Percentiles rank a stretch among this genome's conserved stretches.
Conservation (phyloP, 2,329 filamentous ascomycete species). For the Verticillium albo-atrum region DNA sequence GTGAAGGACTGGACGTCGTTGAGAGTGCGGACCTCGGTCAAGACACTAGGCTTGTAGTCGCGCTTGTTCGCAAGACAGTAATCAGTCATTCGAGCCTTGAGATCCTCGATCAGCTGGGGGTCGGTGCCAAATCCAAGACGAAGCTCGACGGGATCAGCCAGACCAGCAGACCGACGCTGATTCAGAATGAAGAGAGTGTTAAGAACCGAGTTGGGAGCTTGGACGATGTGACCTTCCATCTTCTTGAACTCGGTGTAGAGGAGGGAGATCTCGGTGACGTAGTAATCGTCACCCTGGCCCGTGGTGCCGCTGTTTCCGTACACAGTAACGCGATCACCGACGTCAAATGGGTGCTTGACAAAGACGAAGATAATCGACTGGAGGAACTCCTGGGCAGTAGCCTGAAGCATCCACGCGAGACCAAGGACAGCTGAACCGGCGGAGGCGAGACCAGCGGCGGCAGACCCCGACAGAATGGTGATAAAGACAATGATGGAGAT, state of each 20-base stretch:
- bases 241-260: slow-evolving; percentile 98
- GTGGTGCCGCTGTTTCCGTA: slow-evolving; percentile 84
- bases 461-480: slow-evolving; percentile 82
- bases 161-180: slow-evolving; percentile 80
- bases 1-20: slow-evolving; percentile 80
- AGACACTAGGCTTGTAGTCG: slow-evolving; percentile 80
- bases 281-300: slow-evolving; percentile 85
- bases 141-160: slow-evolving; percentile 82
- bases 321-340: slow-evolving; percentile 86
- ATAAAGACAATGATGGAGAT: slow-evolving; percentile 83
- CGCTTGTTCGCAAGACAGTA: slow-evolving; percentile 84
- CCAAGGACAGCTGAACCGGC: slow-evolving; percentile 84
- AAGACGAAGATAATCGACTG: slow-evolving; percentile 95
- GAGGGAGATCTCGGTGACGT: slow-evolving; percentile 89
- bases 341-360: slow-evolving; percentile 95
- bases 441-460: slow-evolving; percentile 86
- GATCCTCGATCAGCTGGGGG: slow-evolving; percentile 73
- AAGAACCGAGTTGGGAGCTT: slow-evolving; percentile 89
- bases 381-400: slow-evolving; percentile 89
- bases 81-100: slow-evolving; percentile 75
- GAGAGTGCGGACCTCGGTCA: slow-evolving; percentile 78
- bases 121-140: slow-evolving; percentile 87
- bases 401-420: slow-evolving; percentile 86
- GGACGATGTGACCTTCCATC: slow-evolving; percentile 94
- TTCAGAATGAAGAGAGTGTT: slow-evolving; percentile 95